Evolutionary conservation across 768 basidiomycete genomes (phyloP).

Genomic region (Suillus fuscotomentosus): DNA sequence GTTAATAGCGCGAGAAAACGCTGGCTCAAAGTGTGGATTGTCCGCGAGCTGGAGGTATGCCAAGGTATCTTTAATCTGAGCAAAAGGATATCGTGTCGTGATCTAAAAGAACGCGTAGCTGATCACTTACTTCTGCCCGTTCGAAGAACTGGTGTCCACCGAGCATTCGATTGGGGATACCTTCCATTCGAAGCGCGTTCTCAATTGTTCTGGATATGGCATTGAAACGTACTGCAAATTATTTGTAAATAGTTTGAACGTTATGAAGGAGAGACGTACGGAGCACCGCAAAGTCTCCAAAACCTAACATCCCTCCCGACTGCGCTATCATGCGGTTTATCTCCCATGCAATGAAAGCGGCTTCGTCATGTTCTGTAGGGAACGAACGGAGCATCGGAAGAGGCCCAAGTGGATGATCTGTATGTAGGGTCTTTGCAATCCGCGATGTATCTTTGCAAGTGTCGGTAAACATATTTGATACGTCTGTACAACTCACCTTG

Average conservation of each 20-base stretch:
- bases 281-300: conserved; percentile 83
- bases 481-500: conserved; percentile 55
- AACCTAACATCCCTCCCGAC: conserved; percentile 67
- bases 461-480: background rate
- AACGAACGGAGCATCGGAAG: conserved; percentile 58
- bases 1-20: conserved; percentile 72
- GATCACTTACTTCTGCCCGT: conserved; percentile 60
- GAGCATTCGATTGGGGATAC: conserved; percentile 75
- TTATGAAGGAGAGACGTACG: conserved; percentile 41
- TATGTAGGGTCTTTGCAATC: conserved; percentile 70
- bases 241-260: conserved; percentile 2
- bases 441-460: conserved; percentile 61
- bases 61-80: conserved; percentile 75
- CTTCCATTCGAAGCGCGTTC: conserved; percentile 68
- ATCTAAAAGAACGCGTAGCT: background rate
- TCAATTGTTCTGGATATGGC: conserved; percentile 77
- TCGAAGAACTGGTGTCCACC: conserved; percentile 89
- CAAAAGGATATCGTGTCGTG: background rate
- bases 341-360: conserved; percentile 68
- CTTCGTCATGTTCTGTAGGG: conserved; percentile 59
- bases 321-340: conserved; percentile 76
- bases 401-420: conserved; percentile 62
- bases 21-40: conserved; percentile 65
- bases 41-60: conserved; percentile 83
- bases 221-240: conserved; percentile 70